A percentile compares a stretch with the other conserved stretches of the same genome.
Evolutionary conservation across 306 rosid species (phyloP).

Genomic region (Quercus aquifolioides): DNA sequence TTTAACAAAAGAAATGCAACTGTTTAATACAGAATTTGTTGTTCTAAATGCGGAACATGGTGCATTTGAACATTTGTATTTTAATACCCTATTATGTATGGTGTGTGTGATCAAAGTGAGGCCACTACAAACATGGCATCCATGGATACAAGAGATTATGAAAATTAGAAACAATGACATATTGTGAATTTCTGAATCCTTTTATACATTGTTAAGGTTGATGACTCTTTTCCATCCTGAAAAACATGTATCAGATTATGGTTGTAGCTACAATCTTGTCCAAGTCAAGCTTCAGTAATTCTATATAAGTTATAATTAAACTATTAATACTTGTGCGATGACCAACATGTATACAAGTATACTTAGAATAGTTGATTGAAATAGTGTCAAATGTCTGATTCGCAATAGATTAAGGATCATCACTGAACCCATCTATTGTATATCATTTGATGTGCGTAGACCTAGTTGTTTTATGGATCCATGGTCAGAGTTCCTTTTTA

Average conservation of each 20-base stretch:
- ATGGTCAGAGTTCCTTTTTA: neutral
- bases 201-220: neutral
- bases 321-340: neutral
- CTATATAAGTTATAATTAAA: neutral
- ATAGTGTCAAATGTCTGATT: neutral
- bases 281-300: neutral
- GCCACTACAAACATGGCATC: neutral
- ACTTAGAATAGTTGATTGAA: neutral
- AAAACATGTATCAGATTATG: neutral
- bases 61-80: neutral
- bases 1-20: too few relatives aligned
- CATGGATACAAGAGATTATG: neutral
- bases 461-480: neutral
- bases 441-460: neutral
- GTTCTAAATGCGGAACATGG: neutral
- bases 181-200: neutral
- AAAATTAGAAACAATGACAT: neutral
- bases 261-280: neutral
- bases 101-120: neutral
- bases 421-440: neutral
- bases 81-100: neutral
- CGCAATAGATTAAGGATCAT: neutral
- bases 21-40: neutral
- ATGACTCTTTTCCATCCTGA: neutral
- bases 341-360: too few relatives aligned